Base-by-base conservation (phyloP, 495 filamentous ascomycete species). In the Trypethelium eluteriae region DNA sequence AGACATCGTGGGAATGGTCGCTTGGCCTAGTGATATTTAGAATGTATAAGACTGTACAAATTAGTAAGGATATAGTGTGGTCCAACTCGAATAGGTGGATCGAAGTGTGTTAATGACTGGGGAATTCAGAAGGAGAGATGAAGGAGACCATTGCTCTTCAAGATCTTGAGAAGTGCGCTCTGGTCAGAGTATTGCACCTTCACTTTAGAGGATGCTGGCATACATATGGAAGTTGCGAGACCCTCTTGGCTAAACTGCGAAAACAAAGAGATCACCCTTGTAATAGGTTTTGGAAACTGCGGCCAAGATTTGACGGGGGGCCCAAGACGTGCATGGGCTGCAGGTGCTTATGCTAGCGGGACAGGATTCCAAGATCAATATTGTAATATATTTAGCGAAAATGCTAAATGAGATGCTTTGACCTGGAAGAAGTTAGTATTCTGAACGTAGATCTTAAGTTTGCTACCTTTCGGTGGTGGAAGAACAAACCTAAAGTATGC, bases 401-500 rank as follows among this genome's bases (percentile, higher is more conserved):
- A 14, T 6, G 32, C 63, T 65, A 66, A 9, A 66, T 66, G 7
- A 66, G 47, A 61, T 66, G 64, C 41, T 66, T 66, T 41, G 64
- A 66, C 25, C 64, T 66, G 50, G 39, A 41, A 18, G 18, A 10
- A 59, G 44, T 65, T 53, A 49, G 41, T 32, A 18, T 32, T 5
- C 6, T 6, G 25, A 25, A 25, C 25, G 1, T 25, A 25, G 25
- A 25, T 25, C 25, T 0, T 25, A 25, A 25, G 25, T 0, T 0
- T 25, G 25, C 25, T 25, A 25, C 25, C 25, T 0, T 25, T 25
- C 25, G 25, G 25, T 25, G 25, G 25, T 25, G 25, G 25, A 25
- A 25, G 25, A 25, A 25, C 79, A 69, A 70, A 90, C 83, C 94
- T 86, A 82, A 98, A 98, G 82, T 98, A 98, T 73, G 94, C 93